Evolutionary conservation across 2,329 filamentous ascomycete genomes (phyloP), one percentile per base, ranked within the genome.

Genomic region (Colletotrichum sp.): DNA sequence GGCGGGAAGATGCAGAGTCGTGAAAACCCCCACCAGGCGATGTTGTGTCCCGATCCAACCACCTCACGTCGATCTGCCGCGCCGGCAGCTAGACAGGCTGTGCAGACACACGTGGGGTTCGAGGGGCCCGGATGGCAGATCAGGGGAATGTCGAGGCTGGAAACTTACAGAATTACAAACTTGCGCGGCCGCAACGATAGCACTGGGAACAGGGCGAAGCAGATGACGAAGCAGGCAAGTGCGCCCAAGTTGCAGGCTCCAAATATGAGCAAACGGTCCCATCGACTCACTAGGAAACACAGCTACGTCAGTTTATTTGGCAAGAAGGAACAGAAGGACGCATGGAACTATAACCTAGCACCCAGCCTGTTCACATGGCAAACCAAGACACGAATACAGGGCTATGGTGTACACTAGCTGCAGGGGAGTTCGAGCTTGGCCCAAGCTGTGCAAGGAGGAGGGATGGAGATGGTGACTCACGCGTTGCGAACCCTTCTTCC

Each of bases 251-350:
- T 98, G 88, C 96, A 98, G 82, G 93, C 95, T 79, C 92, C 93
- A 86, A 99, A 99, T 81, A 99, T 92, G 84, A 99, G 90, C 83
- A 99, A 88, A 74, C 96, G 95, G 87, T 99, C 97, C 97, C 96
- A 99, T 87, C 96, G 92, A 88, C 95, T 98, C 88, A 99, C 97
- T 99, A 86, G 83, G 81, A 81, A 24, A 34, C 28, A 76, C 57
- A 77, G 76, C n/a, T 39, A 71, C 79, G 78, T 83, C 81, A 81
- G 84, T 83, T 78, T 81, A 80, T 79, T 77, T 81, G 72, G 21
- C 44, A 24, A 75, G 76, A 36, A 71, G 36, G 70, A 81, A 73
- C 36, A 78, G 32, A 72, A 77, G 68, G 81, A 83, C 79, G 78
- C 60, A 49, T n/a, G 32, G 60, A 60, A 75, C 72, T 59, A 75